These are phyloP conservation scores for Ascochyta pisi DNA, from an alignment of 2,329 filamentous ascomycete genomes.

Conservation along the genomic window DNA sequence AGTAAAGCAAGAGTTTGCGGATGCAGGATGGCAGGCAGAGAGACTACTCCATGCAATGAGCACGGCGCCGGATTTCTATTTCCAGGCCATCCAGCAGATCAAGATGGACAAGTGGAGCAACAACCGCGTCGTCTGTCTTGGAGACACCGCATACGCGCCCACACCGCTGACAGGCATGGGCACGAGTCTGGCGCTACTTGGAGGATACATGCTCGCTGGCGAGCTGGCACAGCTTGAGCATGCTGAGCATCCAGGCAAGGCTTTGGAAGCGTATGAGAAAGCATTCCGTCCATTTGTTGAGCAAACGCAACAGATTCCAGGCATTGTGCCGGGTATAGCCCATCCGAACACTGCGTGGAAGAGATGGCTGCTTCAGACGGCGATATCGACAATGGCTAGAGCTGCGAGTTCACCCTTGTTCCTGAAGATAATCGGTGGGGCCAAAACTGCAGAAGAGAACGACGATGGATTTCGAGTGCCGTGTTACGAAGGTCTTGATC, in stretches of 20 bases:
- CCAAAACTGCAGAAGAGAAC: slow-evolving; percentile 16
- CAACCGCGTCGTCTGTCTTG: slow-evolving; percentile 59
- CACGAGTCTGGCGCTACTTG: slow-evolving; percentile 46
- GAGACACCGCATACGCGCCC: slow-evolving; percentile 62
- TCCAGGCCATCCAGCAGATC: slow-evolving; percentile 54
- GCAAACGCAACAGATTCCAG: slow-evolving; percentile 36
- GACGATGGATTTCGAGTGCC: slow-evolving; percentile 26
- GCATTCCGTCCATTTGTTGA: slow-evolving; percentile 36
- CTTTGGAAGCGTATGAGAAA: slow-evolving; percentile 33
- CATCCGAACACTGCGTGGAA: slow-evolving; percentile 31
- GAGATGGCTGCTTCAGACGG: slow-evolving; percentile 29
- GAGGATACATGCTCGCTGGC: slow-evolving; percentile 49
- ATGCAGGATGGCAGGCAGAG: slow-evolving; percentile 55
- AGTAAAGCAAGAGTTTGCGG: slow-evolving; percentile 44
- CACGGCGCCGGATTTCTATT: slow-evolving; percentile 56
- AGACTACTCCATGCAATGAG: slow-evolving; percentile 54
- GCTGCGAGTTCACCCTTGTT: slow-evolving; percentile 18
- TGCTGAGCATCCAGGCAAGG: slow-evolving; percentile 20
- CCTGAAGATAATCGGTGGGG: slow-evolving; percentile 6
- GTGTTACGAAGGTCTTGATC: slow-evolving; percentile 14
- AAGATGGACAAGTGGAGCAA: slow-evolving; percentile 54
- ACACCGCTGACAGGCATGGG: slow-evolving; percentile 55
- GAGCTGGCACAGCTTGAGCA: slow-evolving; percentile 34
- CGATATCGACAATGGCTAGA: slow-evolving; percentile 15
- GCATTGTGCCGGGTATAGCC: slow-evolving; percentile 26